Evolutionary conservation across 768 basidiomycete genomes (phyloP).

Genomic region (Suillus variegatus): DNA sequence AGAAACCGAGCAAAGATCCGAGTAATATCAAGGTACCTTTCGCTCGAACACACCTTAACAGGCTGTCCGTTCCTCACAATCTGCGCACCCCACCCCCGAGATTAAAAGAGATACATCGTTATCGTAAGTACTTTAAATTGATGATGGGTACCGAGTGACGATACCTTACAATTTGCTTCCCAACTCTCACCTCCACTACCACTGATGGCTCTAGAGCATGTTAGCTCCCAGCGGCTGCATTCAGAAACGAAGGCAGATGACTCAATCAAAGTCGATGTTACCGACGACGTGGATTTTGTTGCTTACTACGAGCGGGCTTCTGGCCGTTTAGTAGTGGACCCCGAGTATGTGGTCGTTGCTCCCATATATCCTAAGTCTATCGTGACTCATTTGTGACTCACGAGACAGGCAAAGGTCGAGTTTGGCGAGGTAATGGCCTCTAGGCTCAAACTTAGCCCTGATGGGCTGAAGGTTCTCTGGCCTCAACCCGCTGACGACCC

Average conservation of each 20-base stretch:
- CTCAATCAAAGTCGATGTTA: not conserved
- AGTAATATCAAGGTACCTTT: too few species aligned
- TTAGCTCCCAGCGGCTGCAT: not conserved
- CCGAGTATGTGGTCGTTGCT: constrained; percentile 42
- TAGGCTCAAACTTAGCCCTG: constrained; percentile 45
- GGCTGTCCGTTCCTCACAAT: not conserved
- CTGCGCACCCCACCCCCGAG: not conserved
- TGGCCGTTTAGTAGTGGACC: constrained; percentile 63
- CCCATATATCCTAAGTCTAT: too few species aligned
- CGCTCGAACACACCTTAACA: too few species aligned
- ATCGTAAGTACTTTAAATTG: constrained; percentile 1
- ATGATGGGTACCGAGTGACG: not conserved
- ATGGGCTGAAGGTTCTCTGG: constrained; percentile 52
- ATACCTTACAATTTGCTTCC: not conserved
- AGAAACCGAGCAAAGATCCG: too few species aligned
- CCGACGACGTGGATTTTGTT: constrained; percentile 34
- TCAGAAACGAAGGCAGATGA: not conserved
- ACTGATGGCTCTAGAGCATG: not conserved
- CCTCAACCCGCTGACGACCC: constrained; percentile 53
- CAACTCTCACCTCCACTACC: not conserved
- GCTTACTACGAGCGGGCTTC: constrained; percentile 55
- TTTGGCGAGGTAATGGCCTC: constrained; percentile 49
- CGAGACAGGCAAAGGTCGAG: constrained; percentile 49
- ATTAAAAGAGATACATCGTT: not conserved
- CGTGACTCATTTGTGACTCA: not conserved